Evolutionary conservation across 345 rosid species (phyloP), one percentile per base, ranked within the genome.

Genomic region (Eucalyptus fibrosa): DNA sequence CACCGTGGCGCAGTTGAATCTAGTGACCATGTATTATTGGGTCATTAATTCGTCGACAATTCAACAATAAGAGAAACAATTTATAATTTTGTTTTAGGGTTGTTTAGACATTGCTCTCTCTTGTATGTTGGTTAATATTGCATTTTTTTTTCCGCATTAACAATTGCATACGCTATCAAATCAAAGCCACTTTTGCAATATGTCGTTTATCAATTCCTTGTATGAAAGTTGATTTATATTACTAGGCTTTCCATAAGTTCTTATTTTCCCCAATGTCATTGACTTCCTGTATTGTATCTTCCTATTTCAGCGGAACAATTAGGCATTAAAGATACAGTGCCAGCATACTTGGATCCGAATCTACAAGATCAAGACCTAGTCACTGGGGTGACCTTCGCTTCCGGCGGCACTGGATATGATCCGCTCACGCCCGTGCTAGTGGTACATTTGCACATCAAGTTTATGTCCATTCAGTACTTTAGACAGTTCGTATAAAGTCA

Each of bases 381-480:
- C 88, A 95, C 98, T 3, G 99, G 99, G 32, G 99, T 95, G 12
- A 89, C 93, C 90, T 97, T 97, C 88, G 99, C 98, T 77, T 94
- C 98, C 1, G 96, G 98, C 32, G 99, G 94, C 86, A n/a, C 92
- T 7, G 99, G 99, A 40, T 97, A 90, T 77, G 98, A 96, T 92
- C 96, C 98, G 12, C 45, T 94, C 59, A 97, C 98, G 50, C 87
- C 98, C 2, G 89, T 62, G 86, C 40, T 94, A 56, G 90, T 50
- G 96, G 99, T 96, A 91, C 69, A 59, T 53, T 32, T 82, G 50
- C 26, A 10, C 77, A 50, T 65, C 55, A 18, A 32, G 85, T 77
- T 77, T 17, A 18, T 30, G n/a, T 60, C 40, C 55, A 37, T 40
- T 72, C 37, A 18, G 30, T 42, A 16, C 21, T 24, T 32, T 80